Evolutionary conservation across 1,284 basidiomycete species (phyloP).

Genomic region (Fomitopsis palustris): DNA sequence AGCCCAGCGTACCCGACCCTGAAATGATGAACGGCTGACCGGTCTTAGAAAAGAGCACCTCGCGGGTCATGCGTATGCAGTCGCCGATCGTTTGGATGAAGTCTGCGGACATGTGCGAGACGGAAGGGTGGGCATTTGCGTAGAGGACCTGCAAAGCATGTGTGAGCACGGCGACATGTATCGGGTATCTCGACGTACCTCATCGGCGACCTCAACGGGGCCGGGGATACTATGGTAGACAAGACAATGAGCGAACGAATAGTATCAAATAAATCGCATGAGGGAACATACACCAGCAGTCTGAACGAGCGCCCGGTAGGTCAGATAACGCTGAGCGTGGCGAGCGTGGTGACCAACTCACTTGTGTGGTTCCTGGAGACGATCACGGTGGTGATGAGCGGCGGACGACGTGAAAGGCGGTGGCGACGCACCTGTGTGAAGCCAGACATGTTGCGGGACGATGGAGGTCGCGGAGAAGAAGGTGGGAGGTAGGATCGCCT

Average conservation of each 20-base stretch:
- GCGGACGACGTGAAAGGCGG: background rate
- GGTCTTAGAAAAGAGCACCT: slow-evolving; percentile 73
- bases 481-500: slow-evolving; percentile 4
- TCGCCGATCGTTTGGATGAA: slow-evolving; percentile 92
- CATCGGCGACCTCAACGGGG: slow-evolving; percentile 77
- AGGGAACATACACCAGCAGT: slow-evolving; percentile 56
- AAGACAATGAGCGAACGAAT: background rate
- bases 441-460: slow-evolving; percentile 23
- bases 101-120: slow-evolving; percentile 89
- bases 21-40: slow-evolving; percentile 90
- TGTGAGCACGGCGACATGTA: slow-evolving; percentile 1
- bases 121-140: slow-evolving; percentile 84
- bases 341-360: slow-evolving; percentile 31
- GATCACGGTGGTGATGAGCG: slow-evolving; percentile 3
- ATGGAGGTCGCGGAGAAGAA: slow-evolving; percentile 2
- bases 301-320: slow-evolving; percentile 30
- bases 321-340: slow-evolving; percentile 6
- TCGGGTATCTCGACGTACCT: too few species aligned
- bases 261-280: background rate
- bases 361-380: slow-evolving; percentile 59
- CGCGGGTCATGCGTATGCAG: slow-evolving; percentile 80
- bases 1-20: slow-evolving; percentile 93
- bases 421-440: slow-evolving; percentile 28
- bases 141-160: slow-evolving; percentile 51
- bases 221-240: slow-evolving; percentile 62